Evolutionary conservation across 352 stramenopile species (phyloP).

Genomic region (Phytopythium chamaehyphon): DNA sequence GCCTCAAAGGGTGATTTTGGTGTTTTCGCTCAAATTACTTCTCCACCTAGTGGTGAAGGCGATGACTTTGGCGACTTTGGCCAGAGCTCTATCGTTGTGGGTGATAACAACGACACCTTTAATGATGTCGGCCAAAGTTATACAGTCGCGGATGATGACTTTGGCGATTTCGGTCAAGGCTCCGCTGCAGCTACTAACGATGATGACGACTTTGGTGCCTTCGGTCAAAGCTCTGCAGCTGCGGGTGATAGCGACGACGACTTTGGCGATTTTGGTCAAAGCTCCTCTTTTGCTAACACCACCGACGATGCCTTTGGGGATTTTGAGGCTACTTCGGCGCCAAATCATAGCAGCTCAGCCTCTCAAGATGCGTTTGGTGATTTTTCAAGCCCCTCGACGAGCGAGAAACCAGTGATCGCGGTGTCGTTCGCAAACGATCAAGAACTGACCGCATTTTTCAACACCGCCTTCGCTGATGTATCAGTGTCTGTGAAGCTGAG

Average conservation of each 20-base stretch:
- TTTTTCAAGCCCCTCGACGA: constrained; percentile 9
- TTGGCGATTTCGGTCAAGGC: constrained; percentile 36
- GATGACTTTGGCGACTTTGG: constrained; percentile 44
- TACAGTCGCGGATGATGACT: constrained; percentile 2
- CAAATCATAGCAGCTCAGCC: neutral
- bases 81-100: constrained; percentile 11
- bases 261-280: constrained; percentile 40
- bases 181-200: constrained; percentile 2
- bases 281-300: constrained; percentile 5
- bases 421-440: neutral
- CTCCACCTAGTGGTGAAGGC: constrained; percentile 8
- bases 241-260: constrained; percentile 14
- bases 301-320: constrained; percentile 35
- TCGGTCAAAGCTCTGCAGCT: constrained; percentile 16
- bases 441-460: constrained; percentile 1
- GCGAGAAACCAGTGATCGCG: neutral
- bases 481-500: constrained; percentile 3
- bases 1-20: too few relatives aligned
- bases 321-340: constrained; percentile 11
- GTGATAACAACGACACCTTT: constrained; percentile 13
- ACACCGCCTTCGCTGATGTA: constrained; percentile 1
- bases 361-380: constrained; percentile 31
- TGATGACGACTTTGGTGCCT: constrained; percentile 37
- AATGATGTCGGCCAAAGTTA: constrained; percentile 8
- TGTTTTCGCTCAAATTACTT: too few relatives aligned